These are phyloP conservation scores for Luvunga scandens DNA, from an alignment of 345 rosid species.

Conservation along the genomic window DNA sequence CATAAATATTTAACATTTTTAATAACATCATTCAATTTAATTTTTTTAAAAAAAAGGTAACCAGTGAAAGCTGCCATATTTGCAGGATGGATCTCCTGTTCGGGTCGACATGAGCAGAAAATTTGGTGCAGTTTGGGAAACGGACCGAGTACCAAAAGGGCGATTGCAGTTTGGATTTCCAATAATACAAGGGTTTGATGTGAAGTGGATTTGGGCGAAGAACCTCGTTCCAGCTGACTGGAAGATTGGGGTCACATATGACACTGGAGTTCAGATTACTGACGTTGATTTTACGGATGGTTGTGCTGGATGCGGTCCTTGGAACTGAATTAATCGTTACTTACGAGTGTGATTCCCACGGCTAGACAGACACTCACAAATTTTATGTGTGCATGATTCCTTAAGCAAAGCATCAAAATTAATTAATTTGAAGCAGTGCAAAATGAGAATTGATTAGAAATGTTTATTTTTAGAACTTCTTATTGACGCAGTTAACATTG, in stretches of 20 bases:
- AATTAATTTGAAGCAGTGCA: background rate
- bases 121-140: slow-evolving; percentile 75
- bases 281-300: slow-evolving; percentile 84
- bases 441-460: background rate
- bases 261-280: slow-evolving; percentile 64
- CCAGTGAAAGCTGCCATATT: background rate
- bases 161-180: slow-evolving; percentile 68
- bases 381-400: background rate
- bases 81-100: slow-evolving; percentile 53
- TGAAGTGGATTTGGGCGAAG: slow-evolving; percentile 69
- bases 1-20: no score
- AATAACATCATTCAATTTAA: no score
- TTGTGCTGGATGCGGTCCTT: slow-evolving; percentile 51
- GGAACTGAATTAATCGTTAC: slow-evolving; percentile 33
- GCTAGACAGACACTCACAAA: background rate
- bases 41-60: no score
- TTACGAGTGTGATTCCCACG: background rate
- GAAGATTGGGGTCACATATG: slow-evolving; percentile 57
- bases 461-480: background rate
- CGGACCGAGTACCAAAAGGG: slow-evolving; percentile 62
- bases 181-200: slow-evolving; percentile 71
- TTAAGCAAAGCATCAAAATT: background rate
- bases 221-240: slow-evolving; percentile 71
- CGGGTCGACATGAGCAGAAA: slow-evolving; percentile 72
- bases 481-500: accelerated